Base-by-base conservation (phyloP, 352 stramenopile genomes). In the Phytopythium aichiense region DNA sequence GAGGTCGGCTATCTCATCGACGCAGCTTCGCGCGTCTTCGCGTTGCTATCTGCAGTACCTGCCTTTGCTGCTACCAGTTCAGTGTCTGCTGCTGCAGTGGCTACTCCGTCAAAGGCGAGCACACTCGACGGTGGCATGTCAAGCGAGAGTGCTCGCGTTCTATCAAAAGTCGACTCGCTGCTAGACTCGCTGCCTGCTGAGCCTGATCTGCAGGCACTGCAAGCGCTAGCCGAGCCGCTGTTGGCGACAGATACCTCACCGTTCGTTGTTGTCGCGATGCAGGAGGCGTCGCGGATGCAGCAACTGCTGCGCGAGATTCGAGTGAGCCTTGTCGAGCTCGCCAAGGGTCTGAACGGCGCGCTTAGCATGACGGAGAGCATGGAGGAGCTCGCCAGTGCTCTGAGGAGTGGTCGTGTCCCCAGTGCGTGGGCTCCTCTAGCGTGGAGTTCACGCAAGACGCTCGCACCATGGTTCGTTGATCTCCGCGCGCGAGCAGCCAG, bases 291-390 rank as follows among this genome's bases (percentile, higher is more conserved):
- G 35, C 83, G 82, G 9, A 94, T 95, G 85, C 76, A 91, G 57
- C 63, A 57, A 12, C 67, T 95, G 20, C 60, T 94, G 25, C 57
- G 67, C 0, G 80, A 92, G 58, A 84, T 94, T 50, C 77, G 80
- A 7, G 49, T 68, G 30, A 91, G 77, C 35, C 68, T 95, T 3
- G 55, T 76, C 0, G 85, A 95, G 25, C 61, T 95, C 2, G 82
- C 72, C 42, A 92, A 92, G 56, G 87, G 85, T n/a, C 82, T 95
- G 66, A 79, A 91, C 43, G 87, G 87, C 31, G 85, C 84, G 8
- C 73, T 95, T 30, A 95, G 89, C 56, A 95, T 95, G 85, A 95
- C 91, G 13, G 84, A 95, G 50, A 43, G 79, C 11, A 97, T 98
- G 88, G 92, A 98, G 48, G 87, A 97, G 33, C 33, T 58, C 52